Percentiles rank a stretch among this genome's conserved stretches.
These are phyloP conservation scores for Penicillium lividum DNA, from an alignment of 495 filamentous ascomycete genomes.

Conservation along the genomic window DNA sequence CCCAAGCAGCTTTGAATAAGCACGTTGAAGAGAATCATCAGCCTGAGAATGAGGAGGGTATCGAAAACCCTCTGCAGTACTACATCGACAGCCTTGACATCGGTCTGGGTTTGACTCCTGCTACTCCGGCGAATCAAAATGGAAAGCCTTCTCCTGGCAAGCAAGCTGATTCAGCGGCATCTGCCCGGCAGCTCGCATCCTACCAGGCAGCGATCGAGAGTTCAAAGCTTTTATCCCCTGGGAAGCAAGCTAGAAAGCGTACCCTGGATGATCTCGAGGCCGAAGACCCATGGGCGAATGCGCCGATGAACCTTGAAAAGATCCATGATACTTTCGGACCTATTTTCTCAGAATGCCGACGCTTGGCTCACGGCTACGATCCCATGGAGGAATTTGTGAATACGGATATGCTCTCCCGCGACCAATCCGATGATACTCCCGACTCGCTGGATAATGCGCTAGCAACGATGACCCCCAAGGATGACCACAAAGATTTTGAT, in stretches of 20 bases:
- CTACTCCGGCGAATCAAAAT: not conserved
- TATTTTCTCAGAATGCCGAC: slow-evolving; percentile 14
- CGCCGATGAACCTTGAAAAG: slow-evolving; percentile 41
- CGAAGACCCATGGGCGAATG: slow-evolving; percentile 46
- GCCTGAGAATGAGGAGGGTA: slow-evolving; percentile 39
- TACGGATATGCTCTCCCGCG: slow-evolving; percentile 43
- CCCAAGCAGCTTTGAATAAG: slow-evolving; percentile 46
- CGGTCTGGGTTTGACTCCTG: slow-evolving; percentile 34
- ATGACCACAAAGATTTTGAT: slow-evolving; percentile 14
- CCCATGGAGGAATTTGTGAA: slow-evolving; percentile 47
- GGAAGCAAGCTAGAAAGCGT: slow-evolving; percentile 29
- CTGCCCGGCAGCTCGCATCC: slow-evolving; percentile 46
- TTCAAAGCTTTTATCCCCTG: slow-evolving; percentile 24
- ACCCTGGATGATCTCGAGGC: slow-evolving; percentile 11
- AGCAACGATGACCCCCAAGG: slow-evolving; percentile 41
- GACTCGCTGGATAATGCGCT: slow-evolving; percentile 40
- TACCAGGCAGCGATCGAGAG: slow-evolving; percentile 31
- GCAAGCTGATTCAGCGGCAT: slow-evolving; percentile 30
- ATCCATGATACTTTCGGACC: slow-evolving; percentile 44
- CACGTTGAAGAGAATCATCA: slow-evolving; percentile 51
- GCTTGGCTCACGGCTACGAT: slow-evolving; percentile 30
- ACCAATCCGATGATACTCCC: slow-evolving; percentile 42
- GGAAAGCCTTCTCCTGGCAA: slow-evolving; percentile 36
- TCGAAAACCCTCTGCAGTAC: slow-evolving; percentile 50
- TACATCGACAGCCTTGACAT: slow-evolving; percentile 46